Percentiles rank a stretch among this genome's conserved stretches.
Conservation (phyloP, 306 rosid genomes). For the Cucumis melo region DNA sequence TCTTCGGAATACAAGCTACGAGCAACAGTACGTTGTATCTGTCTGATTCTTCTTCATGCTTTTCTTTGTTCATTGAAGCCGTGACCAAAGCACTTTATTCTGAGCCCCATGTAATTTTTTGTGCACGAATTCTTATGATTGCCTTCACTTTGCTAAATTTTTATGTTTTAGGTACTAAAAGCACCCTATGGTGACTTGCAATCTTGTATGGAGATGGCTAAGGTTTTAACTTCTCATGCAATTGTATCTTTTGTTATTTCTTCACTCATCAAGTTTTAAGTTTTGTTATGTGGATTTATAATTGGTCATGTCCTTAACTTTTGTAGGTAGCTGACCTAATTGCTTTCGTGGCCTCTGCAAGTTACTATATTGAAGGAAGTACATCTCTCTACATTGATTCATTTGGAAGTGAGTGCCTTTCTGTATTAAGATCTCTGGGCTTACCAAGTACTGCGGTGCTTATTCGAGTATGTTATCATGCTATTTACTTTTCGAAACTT, state of each 20-base stretch:
- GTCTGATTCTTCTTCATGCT: neutral
- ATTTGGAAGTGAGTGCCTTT: conserved; percentile 85
- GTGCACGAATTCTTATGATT: neutral
- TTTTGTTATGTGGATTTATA: neutral
- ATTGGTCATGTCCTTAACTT: conserved; percentile 2
- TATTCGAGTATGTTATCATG: conserved; percentile 56
- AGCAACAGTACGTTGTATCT: conserved; percentile 32
- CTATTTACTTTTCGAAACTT: neutral
- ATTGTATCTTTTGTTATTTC: neutral
- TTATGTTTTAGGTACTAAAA: conserved; percentile 42
- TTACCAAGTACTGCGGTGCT: conserved; percentile 84
- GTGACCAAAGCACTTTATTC: neutral
- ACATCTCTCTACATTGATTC: conserved; percentile 57
- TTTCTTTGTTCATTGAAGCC: neutral
- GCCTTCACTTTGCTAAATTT: neutral
- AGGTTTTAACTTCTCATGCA: conserved; percentile 35
- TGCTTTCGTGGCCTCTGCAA: conserved; percentile 72
- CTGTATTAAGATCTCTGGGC: conserved; percentile 82
- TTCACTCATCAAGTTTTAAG: neutral
- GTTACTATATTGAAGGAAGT: conserved; percentile 33
- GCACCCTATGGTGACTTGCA: conserved; percentile 81
- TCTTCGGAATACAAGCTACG: conserved; percentile 69
- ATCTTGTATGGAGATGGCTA: conserved; percentile 85
- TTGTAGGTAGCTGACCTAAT: conserved; percentile 82
- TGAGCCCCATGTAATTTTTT: neutral